Evolutionary conservation across 306 rosid species (phyloP).

Genomic region (Nissolia schottii): DNA sequence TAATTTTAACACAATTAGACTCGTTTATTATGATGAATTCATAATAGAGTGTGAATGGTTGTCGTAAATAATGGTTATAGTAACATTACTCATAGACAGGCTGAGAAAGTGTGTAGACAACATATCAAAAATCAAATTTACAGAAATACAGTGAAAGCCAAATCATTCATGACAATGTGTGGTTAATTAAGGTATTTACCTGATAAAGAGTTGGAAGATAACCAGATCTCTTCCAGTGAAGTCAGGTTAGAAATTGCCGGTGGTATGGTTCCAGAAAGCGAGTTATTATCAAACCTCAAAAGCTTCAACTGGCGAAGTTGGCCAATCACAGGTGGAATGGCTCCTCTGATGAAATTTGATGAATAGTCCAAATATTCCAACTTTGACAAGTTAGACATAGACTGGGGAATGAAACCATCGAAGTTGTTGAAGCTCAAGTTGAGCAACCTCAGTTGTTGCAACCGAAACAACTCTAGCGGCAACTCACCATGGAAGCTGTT

Average conservation of each 20-base stretch:
- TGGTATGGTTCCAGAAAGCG: background rate
- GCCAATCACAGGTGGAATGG: background rate
- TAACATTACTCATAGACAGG: too few relatives aligned
- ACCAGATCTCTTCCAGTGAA: background rate
- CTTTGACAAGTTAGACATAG: background rate
- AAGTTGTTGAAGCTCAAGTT: background rate
- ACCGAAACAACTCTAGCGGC: background rate
- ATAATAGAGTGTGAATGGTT: too few relatives aligned
- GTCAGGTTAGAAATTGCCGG: background rate
- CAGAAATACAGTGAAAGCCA: too few relatives aligned
- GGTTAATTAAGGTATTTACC: background rate
- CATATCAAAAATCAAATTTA: background rate
- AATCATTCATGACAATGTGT: background rate
- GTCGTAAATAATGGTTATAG: too few relatives aligned
- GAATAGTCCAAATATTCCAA: background rate
- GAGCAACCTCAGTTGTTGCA: background rate
- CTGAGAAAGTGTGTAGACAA: too few relatives aligned
- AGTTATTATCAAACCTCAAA: background rate
- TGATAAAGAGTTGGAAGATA: background rate
- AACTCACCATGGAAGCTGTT: background rate
- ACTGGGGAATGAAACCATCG: background rate
- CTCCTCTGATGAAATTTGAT: background rate
- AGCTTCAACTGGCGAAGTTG: background rate
- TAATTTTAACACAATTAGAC: too few relatives aligned
- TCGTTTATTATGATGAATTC: too few relatives aligned